Evolutionary conservation across 345 rosid genomes (phyloP), one percentile per base, ranked within the genome.

Genomic region (Syzygium oleosum): DNA sequence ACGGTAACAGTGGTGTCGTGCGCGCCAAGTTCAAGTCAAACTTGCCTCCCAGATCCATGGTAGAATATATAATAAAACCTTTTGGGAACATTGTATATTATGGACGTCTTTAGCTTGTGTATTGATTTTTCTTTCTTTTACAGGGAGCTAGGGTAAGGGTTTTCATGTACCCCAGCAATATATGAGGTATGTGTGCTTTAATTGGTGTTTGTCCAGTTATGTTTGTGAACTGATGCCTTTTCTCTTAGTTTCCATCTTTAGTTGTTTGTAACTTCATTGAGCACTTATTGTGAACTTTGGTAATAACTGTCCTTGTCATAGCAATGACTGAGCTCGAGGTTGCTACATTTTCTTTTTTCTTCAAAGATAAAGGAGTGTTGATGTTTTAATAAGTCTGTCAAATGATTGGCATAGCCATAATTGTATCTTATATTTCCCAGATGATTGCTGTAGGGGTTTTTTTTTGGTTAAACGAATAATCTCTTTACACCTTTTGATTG

Each of bases 91-190:
- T 73, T 1, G 2, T 38, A 21, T 34, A 21, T 73, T n/a, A 5
- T 2, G 38, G 14, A 46, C 41, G 12, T 12, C 52, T 54, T 78
- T 79, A 15, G 29, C 65, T 88, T 41, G 6, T 9, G 31, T 49
- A 17, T 3, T 34, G 23, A 41, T 17, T 53, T 55, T 53, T 51
- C 14, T 52, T 65, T 85, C 52, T 29, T 43, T 77, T 34, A 49
- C 93, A 97, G 99, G 99, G 98, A 88, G 93, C 93, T 84, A 92
- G 89, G 85, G 98, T 97, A n/a, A 94, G 99, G 87, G 99, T 97
- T 73, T 96, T 97, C 93, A 95, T 97, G 99, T 97, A 96, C 90
- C 99, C 98, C 88, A 96, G 98, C 95, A 96, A 96, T 84, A 97
- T 96, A 41, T 97, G 88, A 96, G 98, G 99, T 96, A 87, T 84